Percentiles rank a stretch among this genome's conserved stretches.
Conservation (phyloP, 2,329 filamentous ascomycete species). For the Talaromyces sp. region DNA sequence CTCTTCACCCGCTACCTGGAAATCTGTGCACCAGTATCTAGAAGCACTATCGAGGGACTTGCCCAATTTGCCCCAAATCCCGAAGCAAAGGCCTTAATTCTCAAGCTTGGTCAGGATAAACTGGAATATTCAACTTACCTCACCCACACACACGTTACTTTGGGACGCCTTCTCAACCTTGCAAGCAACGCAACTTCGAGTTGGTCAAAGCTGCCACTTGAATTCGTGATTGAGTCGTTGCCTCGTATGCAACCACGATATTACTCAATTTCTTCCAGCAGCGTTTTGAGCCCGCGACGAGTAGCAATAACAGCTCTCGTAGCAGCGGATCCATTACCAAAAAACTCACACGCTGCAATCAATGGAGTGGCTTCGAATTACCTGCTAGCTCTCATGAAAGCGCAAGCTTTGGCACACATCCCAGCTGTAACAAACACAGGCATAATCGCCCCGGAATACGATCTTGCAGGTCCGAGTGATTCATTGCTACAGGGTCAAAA, state of each 20-base stretch:
- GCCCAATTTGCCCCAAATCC: conserved; percentile 80
- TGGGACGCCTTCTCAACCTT: conserved; percentile 1
- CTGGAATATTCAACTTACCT: conserved; percentile 79
- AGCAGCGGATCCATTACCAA: not conserved
- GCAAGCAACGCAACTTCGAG: not conserved
- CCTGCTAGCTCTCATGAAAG: conserved; percentile 6
- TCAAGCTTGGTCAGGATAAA: conserved; percentile 75
- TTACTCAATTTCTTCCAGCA: conserved; percentile 22
- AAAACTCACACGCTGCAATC: not conserved
- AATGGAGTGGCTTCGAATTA: conserved; percentile 6
- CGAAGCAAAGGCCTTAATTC: conserved; percentile 72
- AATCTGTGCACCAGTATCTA: conserved; percentile 85
- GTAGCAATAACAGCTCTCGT: conserved; percentile 15
- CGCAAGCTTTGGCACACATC: not conserved
- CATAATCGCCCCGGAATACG: not conserved
- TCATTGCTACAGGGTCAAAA: conserved; percentile 9
- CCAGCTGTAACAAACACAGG: not conserved
- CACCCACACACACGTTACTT: conserved; percentile 56
- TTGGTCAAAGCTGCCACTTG: conserved; percentile 18
- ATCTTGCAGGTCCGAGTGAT: not conserved
- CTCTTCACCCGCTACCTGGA: conserved; percentile 88
- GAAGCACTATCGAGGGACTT: conserved; percentile 77
- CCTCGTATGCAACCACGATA: conserved; percentile 18
- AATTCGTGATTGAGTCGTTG: conserved; percentile 18
- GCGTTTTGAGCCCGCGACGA: conserved; percentile 15